Evolutionary conservation across 306 rosid species (phyloP).

Genomic region (Cucurbita argyrosperma): DNA sequence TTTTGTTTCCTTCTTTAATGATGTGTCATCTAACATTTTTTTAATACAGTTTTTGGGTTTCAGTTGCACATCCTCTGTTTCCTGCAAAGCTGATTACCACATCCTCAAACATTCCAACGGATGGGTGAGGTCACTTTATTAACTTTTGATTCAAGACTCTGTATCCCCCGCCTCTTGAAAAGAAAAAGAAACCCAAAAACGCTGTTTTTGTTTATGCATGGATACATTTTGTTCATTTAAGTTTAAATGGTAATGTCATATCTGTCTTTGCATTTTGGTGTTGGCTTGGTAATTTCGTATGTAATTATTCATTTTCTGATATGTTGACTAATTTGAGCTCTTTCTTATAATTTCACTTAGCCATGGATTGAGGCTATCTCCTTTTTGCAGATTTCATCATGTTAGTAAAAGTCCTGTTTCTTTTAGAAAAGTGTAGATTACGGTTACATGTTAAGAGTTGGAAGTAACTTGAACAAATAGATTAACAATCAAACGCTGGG

Average conservation of each 20-base stretch:
- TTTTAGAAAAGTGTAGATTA: neutral
- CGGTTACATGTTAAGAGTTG: neutral
- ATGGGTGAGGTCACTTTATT: conserved; percentile 49
- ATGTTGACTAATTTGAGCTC: neutral
- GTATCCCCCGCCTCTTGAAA: neutral
- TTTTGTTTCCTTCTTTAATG: neutral
- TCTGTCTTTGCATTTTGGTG: neutral
- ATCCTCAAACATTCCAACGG: conserved; percentile 42
- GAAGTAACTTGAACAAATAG: neutral
- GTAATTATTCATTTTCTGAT: neutral
- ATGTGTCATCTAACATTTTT: conserved; percentile 7
- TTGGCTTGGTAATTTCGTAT: neutral
- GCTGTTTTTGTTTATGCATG: neutral
- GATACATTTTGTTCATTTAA: neutral
- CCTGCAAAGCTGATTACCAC: conserved; percentile 59
- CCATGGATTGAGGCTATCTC: neutral
- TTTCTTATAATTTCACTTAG: neutral
- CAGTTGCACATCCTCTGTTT: conserved; percentile 44
- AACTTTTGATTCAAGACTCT: neutral
- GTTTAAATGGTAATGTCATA: neutral
- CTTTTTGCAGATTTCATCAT: neutral
- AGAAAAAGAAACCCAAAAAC: neutral
- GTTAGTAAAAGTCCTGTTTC: neutral
- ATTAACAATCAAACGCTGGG: neutral
- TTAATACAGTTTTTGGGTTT: conserved; percentile 60